Evolutionary conservation across 2,329 filamentous ascomycete species (phyloP), one percentile per base, ranked within the genome.

Genomic region (Pseudogymnoascus verrucosus): DNA sequence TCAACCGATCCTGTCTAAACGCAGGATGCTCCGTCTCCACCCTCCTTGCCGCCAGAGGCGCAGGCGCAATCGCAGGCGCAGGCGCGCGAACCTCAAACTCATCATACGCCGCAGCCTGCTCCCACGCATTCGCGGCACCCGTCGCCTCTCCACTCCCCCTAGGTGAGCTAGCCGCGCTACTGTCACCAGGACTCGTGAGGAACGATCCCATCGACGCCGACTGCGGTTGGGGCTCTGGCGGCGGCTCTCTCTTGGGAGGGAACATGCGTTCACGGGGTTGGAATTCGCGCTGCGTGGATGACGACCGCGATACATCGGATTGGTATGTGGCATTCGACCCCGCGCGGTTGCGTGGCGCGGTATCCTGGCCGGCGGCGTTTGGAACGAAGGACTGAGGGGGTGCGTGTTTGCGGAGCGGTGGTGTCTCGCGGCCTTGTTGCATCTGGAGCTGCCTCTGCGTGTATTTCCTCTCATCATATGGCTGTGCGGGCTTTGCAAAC

Each of bases 381-480:
- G 37, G 40, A 11, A 19, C 5, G 64, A 72, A 72, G 3, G 69
- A 67, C 51, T 64, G 44, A 14, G 71, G 67, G 14, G 69, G 69
- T 10, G 67, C 70, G 37, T 68, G 51, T 44, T 71, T 73, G 62
- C 73, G 64, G 65, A 70, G 62, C 2, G 78, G 74, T 36, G 88
- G 84, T 0, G 84, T 85, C 63, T 89, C 88, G 26, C 88, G 84
- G 28, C 87, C 89, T 70, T 89, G 84, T 67, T 93, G 89, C 73
- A 96, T 84, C 73, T 92, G 89, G 59, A 90, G 78, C 71, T 96
- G 89, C 51, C 91, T 85, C 71, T 96, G 89, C 4, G 90, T 84
- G 70, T 91, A 97, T 71, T 91, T 89, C 19, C 88, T 85, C 71
- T 97, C 93, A 70, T 96, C 91, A 69, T 95, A 96, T 6, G 86